Evolutionary conservation across 306 rosid species (phyloP), one percentile per base, ranked within the genome.

Genomic region (Quercus suber): DNA sequence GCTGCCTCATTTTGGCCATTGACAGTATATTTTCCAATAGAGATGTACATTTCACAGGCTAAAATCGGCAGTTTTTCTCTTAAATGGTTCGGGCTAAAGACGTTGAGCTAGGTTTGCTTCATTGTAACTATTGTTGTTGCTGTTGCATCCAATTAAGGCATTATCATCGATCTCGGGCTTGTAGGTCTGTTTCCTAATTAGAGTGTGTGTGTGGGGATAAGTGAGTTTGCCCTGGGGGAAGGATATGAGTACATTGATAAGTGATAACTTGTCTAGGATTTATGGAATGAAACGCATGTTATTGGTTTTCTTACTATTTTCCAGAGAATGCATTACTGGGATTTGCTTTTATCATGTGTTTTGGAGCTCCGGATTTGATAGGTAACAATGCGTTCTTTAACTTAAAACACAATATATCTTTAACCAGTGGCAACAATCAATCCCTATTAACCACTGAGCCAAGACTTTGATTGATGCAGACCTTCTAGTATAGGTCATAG

Each of bases 1-100:
- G 90, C 97, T 0, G 1, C n/a, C 17, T 2, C 80, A 2, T 90
- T 92, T 81, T 90, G 91, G 91, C 93, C 94, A 0, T 55, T 92
- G 84, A 76, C 89, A 0, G 92, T 92, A 4, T 81, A 88, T 58
- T 90, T 92, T 41, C 97, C 97, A 6, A 58, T 75, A 12, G 89
- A 92, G 82, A 86, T 90, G 91, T 76, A 88, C 74, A 52, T 90
- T 23, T 57, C 33, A 4, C 88, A 49, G 33, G 81, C 87, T 15
- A 79, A 84, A 72, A 82, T 90, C 6, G 83, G 81, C 12, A 88
- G 43, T 37, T 84, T 69, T 82, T 87, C 91, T 81, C 2, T n/a
- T 1, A 51, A 2, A 4, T 87, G 97, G 97, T 30, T 76, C 4
- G 53, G 80, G 71, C 64, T 90, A 27, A 86, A 80, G 45, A 8